These are phyloP conservation scores for Aechmea fasciata DNA, from an alignment of 176 grass and related monocot genomes.

Conservation along the genomic window DNA sequence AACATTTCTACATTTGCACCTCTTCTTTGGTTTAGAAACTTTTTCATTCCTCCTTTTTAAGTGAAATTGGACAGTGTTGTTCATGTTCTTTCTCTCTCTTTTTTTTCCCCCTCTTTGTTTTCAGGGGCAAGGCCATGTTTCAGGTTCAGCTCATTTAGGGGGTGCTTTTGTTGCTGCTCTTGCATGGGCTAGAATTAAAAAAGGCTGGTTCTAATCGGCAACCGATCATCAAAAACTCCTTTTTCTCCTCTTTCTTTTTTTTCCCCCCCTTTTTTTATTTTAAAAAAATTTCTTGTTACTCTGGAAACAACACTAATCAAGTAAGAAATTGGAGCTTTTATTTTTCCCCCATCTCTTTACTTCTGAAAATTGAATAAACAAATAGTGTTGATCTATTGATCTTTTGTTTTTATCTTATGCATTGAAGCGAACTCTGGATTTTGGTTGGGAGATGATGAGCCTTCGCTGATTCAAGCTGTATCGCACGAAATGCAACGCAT, in stretches of 20 bases:
- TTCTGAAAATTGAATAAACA: too few relatives aligned
- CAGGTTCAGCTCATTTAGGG: conserved; percentile 61
- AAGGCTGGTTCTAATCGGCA: conserved; percentile 43
- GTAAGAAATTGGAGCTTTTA: background rate
- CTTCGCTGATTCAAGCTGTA: too few relatives aligned
- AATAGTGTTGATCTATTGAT: too few relatives aligned
- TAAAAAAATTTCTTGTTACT: background rate
- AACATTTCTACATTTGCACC: background rate
- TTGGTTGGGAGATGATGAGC: too few relatives aligned
- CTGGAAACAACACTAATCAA: background rate
- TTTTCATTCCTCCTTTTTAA: background rate
- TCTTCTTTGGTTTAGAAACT: background rate
- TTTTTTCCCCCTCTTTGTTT: conserved; percentile 7
- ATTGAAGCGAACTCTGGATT: too few relatives aligned
- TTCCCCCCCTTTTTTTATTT: background rate
- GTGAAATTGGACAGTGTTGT: background rate
- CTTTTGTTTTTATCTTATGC: too few relatives aligned
- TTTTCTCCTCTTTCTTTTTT: background rate
- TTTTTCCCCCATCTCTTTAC: too few relatives aligned
- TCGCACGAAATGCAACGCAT: too few relatives aligned
- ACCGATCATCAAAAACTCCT: background rate
- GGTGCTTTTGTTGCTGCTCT: conserved; percentile 57
- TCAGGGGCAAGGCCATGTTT: conserved; percentile 43
- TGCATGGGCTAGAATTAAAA: conserved; percentile 50
- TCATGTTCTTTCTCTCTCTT: conserved; percentile 1